These are phyloP conservation scores for Creolimax fragrantissima DNA, from an alignment of 78 protist species.

Conservation along the genomic window DNA sequence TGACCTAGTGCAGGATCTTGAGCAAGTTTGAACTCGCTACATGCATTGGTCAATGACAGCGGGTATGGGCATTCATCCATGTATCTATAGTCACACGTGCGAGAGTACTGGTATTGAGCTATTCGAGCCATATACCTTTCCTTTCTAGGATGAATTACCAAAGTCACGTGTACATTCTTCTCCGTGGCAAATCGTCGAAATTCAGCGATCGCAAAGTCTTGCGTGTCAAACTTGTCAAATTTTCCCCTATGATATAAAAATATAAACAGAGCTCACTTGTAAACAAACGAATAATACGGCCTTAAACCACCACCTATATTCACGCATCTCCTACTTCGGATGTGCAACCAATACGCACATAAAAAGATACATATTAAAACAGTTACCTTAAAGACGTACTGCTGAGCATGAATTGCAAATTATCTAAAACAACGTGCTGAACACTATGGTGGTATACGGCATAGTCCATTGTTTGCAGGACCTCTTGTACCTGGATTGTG, in stretches of 20 bases:
- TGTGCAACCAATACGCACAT: neutral
- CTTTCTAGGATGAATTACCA: conserved; percentile 75
- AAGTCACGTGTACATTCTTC: conserved; percentile 65
- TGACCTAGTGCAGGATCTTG: no score
- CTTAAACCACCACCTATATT: neutral
- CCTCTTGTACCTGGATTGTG: conserved; percentile 31
- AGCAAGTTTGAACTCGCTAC: no score
- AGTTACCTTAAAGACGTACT: no score
- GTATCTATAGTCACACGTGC: no score
- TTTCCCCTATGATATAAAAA: conserved; percentile 1
- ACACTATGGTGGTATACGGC: conserved; percentile 70
- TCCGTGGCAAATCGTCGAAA: conserved; percentile 64
- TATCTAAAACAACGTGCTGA: conserved; percentile 66
- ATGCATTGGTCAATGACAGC: no score
- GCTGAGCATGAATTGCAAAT: conserved; percentile 62
- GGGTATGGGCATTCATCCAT: no score
- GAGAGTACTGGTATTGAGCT: no score
- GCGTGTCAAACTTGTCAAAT: conserved; percentile 39
- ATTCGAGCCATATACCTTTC: no score
- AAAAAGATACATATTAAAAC: no score
- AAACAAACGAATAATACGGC: neutral
- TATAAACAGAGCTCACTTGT: neutral
- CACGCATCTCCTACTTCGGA: neutral
- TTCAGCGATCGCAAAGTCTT: conserved; percentile 50
- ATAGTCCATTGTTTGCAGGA: conserved; percentile 69